phyloP scores from a whole-genome alignment of 106 monocot genomes.

The Alisma plantagoaquatica region DNA sequence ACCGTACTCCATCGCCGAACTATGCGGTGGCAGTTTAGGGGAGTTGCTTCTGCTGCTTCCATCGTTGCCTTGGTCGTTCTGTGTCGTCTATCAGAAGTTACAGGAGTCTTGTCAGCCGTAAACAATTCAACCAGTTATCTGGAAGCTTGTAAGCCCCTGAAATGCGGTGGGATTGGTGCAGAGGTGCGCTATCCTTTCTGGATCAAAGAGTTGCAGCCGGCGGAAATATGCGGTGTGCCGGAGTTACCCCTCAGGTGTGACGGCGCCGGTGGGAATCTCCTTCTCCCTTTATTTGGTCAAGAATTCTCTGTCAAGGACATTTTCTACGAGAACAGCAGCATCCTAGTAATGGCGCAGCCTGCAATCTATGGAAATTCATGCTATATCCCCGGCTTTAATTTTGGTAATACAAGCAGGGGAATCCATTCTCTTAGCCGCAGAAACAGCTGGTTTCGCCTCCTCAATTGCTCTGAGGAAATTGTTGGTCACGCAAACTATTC shows the following conservation, averaged over 20 bases:
- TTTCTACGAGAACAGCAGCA: background rate
- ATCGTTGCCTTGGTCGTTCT: no score
- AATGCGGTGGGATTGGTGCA: background rate
- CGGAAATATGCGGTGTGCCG: background rate
- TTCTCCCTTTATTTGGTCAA: background rate
- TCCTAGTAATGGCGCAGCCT: background rate
- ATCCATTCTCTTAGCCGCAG: background rate
- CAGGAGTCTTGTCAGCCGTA: no score
- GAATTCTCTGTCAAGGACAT: background rate
- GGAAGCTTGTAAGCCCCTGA: background rate
- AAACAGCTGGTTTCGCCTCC: no score
- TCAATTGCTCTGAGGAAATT: no score
- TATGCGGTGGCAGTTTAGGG: no score
- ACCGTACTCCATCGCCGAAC: no score
- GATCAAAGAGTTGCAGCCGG: background rate
- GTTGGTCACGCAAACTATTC: background rate
- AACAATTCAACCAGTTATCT: no score
- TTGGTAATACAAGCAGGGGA: no score
- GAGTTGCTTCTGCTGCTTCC: no score
- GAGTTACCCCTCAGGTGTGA: background rate
- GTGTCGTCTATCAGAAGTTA: no score
- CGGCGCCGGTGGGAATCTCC: background rate
- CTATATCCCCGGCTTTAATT: no score
- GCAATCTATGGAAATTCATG: no score
- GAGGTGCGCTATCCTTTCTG: constrained; percentile 4